Base-by-base conservation (phyloP, 2,329 filamentous ascomycete species). In the Cylindrodendrum hubeiense region DNA sequence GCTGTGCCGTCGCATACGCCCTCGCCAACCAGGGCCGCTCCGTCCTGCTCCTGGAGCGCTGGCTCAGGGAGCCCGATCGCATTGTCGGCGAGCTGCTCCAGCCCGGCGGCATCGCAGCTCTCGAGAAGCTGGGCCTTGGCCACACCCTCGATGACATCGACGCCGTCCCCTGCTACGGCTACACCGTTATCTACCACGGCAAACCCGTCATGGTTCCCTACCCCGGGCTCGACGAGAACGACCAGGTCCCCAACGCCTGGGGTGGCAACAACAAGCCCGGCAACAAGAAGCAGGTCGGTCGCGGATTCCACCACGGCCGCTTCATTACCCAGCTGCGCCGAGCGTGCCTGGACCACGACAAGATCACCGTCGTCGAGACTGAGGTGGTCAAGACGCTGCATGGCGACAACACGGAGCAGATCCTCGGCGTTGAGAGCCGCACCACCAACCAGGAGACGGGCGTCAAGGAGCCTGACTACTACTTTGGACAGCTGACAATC, bases 21-120 rank as follows among this genome's bases (percentile, higher is more conserved):
- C 86, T 98, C 49, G 95, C 93, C 64, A 91, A 92, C 73, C 96
- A 98, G 82, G 95, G 94, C 58, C 90, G 96, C 68, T 97, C 93
- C 78, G 95, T 99, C 26, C 87, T 98, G 26, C 84, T 99, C 55
- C 88, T 99, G 54, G 96, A 99, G 83, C 89, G 89, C 75, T 97
- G 90, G 81, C 85, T 98, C 81, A 94, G 94, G 80, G 92, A 98
- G 83, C 96, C 96, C 21, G 92, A 98, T 82, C 90, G 96, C 69
- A 99, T 99, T 71, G 94, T 99, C 51, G 96, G 96, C 73, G 96
- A 99, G 83, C 83, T 99, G 69, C 84, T 99, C 73, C 96, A 99
- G 81, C 96, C 96, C 0, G 96, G 96, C 54, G 96, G 96, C 53
- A 90, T 97, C 34, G 85, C 89, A 56, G 93, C 96, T 8, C 85